Percentiles rank a stretch among this genome's conserved stretches.
These are phyloP conservation scores for Pseudevernia furfuracea DNA, from an alignment of 495 filamentous ascomycete genomes.

Conservation along the genomic window DNA sequence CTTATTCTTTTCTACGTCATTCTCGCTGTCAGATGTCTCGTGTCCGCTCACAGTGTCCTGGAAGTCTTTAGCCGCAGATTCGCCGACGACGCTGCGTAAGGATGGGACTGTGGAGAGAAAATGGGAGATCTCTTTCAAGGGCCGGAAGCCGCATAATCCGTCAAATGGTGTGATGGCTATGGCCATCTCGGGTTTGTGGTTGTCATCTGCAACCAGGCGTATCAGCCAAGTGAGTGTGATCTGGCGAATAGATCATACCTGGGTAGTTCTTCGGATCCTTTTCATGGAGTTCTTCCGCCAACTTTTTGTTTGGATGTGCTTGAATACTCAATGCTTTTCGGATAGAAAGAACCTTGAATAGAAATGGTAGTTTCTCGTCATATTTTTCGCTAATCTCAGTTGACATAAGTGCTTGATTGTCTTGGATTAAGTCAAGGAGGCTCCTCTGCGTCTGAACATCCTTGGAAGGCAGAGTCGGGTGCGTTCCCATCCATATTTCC, in stretches of 20 bases:
- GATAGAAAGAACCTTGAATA: constrained; percentile 95
- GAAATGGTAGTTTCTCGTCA: constrained; percentile 77
- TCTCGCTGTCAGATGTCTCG: constrained; percentile 52
- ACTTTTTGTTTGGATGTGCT: constrained; percentile 95
- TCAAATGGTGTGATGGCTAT: constrained; percentile 95
- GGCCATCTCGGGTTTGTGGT: constrained; percentile 99
- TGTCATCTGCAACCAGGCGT: constrained; percentile 59
- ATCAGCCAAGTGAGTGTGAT: not conserved
- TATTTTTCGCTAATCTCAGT: constrained; percentile 61
- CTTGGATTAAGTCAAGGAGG: constrained; percentile 80
- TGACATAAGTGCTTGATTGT: constrained; percentile 76
- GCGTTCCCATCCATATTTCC: constrained; percentile 99
- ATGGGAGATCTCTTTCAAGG: constrained; percentile 74
- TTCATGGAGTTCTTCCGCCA: constrained; percentile 81
- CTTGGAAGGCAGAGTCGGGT: constrained; percentile 89
- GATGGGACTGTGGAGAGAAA: constrained; percentile 70
- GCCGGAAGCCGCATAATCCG: constrained; percentile 91
- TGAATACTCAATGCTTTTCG: constrained; percentile 93
- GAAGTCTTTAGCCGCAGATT: constrained; percentile 59
- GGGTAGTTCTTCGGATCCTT: constrained; percentile 91
- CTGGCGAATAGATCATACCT: constrained; percentile 34
- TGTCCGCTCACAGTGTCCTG: constrained; percentile 57
- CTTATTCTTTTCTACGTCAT: constrained; percentile 61
- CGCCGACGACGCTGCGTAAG: constrained; percentile 69
- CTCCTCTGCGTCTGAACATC: constrained; percentile 78